phyloP scores from a whole-genome alignment of 1,139 yeast species.

The Suhomyces anneliseae region DNA sequence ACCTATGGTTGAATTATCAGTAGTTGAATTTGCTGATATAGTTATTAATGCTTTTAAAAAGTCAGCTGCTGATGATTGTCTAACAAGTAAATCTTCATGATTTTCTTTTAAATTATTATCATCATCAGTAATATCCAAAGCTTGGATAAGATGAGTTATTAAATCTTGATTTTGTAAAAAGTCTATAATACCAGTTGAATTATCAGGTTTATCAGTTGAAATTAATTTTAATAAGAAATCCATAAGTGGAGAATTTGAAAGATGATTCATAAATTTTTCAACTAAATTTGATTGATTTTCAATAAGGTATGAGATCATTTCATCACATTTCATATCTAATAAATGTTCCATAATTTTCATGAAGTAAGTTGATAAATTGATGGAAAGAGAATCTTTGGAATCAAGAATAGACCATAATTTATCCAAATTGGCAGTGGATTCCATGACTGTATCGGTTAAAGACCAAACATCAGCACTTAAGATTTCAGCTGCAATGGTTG shows the following conservation, averaged over 20 bases:
- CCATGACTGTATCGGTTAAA: constrained; percentile 87
- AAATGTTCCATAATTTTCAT: constrained; percentile 94
- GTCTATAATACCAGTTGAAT: constrained; percentile 75
- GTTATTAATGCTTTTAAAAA: constrained; percentile 50
- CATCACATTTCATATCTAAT: constrained; percentile 86
- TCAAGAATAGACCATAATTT: constrained; percentile 82
- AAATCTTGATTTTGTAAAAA: constrained; percentile 64
- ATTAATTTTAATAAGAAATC: constrained; percentile 76
- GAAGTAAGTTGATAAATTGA: constrained; percentile 79
- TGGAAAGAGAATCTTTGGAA: constrained; percentile 55
- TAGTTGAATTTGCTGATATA: constrained; percentile 70
- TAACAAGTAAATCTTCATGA: constrained; percentile 47
- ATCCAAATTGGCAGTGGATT: constrained; percentile 61
- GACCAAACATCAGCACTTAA: constrained; percentile 94
- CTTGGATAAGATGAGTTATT: constrained; percentile 57
- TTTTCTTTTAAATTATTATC: constrained; percentile 15
- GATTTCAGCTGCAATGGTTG: constrained; percentile 88
- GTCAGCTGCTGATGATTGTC: constrained; percentile 50
- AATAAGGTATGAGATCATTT: constrained; percentile 67
- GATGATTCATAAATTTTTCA: constrained; percentile 69
- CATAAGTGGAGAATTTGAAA: constrained; percentile 84
- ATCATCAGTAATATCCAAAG: constrained; percentile 42
- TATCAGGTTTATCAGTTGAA: constrained; percentile 77
- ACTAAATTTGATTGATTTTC: constrained; percentile 65
- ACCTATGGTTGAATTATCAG: constrained; percentile 85